Conservation (phyloP, 176 grass and related monocot genomes). For the Ensete ventricosum region DNA sequence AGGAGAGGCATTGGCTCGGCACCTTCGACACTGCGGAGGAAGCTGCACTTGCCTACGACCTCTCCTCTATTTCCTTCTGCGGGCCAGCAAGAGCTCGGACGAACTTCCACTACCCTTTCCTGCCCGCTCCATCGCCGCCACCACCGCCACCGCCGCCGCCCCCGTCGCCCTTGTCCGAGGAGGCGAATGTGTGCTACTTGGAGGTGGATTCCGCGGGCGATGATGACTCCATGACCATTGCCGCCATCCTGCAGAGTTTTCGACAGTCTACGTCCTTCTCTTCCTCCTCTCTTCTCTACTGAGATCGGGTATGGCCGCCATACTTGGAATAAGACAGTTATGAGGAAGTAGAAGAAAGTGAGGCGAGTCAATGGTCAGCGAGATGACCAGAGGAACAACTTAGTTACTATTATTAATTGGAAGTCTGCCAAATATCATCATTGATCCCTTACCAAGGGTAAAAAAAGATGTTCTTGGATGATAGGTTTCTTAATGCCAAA, state of each 20-base stretch:
- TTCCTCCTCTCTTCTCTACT: no score
- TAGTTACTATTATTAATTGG: no score
- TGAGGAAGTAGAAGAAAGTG: no score
- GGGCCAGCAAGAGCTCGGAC: constrained; percentile 38
- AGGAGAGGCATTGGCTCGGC: constrained; percentile 71
- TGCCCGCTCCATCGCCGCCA: not conserved
- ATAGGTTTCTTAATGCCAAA: no score
- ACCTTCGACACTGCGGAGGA: constrained; percentile 67
- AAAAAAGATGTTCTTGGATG: no score
- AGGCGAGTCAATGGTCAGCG: no score
- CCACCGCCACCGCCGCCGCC: constrained; percentile 7
- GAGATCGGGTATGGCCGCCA: no score
- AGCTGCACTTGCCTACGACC: constrained; percentile 58
- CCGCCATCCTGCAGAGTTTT: constrained; percentile 66
- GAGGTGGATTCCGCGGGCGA: constrained; percentile 9
- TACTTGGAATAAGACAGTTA: no score
- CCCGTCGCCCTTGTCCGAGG: not conserved
- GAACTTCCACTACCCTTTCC: constrained; percentile 52
- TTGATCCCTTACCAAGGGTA: no score
- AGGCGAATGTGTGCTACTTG: constrained; percentile 2
- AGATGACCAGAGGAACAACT: no score
- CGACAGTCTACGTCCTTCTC: constrained; percentile 4
- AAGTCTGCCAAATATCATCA: no score
- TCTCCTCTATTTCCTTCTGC: constrained; percentile 51
- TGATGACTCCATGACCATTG: constrained; percentile 69